Base-by-base conservation (phyloP, 306 rosid genomes). In the Castanea crenata region DNA sequence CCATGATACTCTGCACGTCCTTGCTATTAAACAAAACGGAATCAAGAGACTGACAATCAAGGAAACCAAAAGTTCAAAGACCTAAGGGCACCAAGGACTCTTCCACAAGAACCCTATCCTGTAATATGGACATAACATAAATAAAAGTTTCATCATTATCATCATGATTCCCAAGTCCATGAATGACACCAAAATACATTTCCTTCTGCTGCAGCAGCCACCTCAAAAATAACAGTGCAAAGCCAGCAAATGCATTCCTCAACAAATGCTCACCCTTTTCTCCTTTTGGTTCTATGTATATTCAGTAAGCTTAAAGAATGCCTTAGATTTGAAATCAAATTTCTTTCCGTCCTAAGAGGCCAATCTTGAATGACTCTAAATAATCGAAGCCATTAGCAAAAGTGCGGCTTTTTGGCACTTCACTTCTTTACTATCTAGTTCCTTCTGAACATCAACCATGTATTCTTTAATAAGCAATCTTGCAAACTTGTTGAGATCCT, bases 161-260 rank as follows among this genome's bases (percentile, higher is more conserved):
- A 3, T 94, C 98, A 38, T 95, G 98, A 9, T 78, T 80, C 76
- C 84, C 92, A 2, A 92, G 80, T 62, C 90, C 86, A 11, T 91
- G 89, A 46, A 95, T 90, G 61, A 92, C 95, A 5, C 94, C 88
- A 8, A 80, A 89, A 84, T 90, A 92, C 99, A 92, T 91, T 67
- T 87, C 96, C 87, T 61, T 92, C 83, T 91, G 92, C 82, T 90
- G 93, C 83, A 92, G 55, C 67, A 95, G 49, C 87, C 92, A 91
- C 64, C 85, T 95, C 94, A 92, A 84, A 87, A 89, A 92, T n/a
- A 97, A 91, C 94, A 95, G 76, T 0, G 97, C 94, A 19, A 95
- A 95, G 21, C 83, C 85, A 75, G 91, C 95, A 84, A 90, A 88
- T 23, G 88, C 81, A 89, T 89, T 92, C 72, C 97, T 84, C 46